Evolutionary conservation across 2,329 filamentous ascomycete genomes (phyloP).

Genomic region (Niveomyces coronatus): DNA sequence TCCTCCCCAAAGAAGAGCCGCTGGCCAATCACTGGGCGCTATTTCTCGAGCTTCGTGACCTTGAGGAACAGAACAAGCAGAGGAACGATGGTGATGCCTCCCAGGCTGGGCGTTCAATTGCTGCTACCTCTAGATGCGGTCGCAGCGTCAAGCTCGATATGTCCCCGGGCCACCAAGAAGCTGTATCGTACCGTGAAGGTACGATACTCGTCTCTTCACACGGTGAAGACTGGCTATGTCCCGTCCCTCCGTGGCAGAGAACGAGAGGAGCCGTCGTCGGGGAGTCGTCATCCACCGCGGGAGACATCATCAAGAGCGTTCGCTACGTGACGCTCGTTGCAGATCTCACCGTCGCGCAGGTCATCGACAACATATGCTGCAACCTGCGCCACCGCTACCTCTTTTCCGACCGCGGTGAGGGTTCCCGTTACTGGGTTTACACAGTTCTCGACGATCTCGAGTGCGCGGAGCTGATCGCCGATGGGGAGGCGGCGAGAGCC

Average conservation of each 20-base stretch:
- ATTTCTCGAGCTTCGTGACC: background rate
- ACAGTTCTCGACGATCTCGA: conserved; percentile 1
- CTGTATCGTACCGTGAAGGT: background rate
- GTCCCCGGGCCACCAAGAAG: conserved; percentile 1
- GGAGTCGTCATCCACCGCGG: no score
- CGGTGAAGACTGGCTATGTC: background rate
- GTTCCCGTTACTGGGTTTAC: conserved; percentile 5
- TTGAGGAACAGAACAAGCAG: no score
- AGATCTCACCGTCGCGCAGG: background rate
- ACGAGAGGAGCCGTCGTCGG: background rate
- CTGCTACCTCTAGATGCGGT: no score
- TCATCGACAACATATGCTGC: background rate
- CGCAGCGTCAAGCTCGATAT: conserved; percentile 5
- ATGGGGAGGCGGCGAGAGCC: background rate
- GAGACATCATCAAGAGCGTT: background rate
- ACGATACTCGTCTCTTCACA: conserved; percentile 1
- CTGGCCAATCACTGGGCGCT: conserved; percentile 4
- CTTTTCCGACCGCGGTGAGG: conserved; percentile 1
- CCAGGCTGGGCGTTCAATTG: no score
- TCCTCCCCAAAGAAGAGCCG: background rate
- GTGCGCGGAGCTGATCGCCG: background rate
- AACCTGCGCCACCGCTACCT: conserved; percentile 6
- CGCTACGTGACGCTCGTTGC: background rate
- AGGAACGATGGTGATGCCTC: no score
- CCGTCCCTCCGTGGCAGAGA: background rate